A percentile compares a stretch with the other conserved stretches of the same genome.
phyloP scores from a whole-genome alignment of 129 eudicot species.

The Helianthus tuberosus region DNA sequence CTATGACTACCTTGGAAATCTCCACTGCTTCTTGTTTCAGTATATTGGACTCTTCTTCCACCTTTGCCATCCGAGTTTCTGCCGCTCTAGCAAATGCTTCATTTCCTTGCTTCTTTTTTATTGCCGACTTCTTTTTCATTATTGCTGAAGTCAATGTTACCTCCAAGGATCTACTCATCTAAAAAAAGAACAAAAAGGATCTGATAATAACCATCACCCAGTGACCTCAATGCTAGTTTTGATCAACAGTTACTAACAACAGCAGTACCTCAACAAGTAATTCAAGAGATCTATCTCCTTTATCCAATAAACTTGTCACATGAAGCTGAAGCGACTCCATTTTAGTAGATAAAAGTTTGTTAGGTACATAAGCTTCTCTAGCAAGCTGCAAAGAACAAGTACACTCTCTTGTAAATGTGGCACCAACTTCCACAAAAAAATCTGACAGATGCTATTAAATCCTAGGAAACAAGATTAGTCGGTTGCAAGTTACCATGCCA shows the following conservation, averaged over 20 bases:
- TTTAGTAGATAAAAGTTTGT: constrained; percentile 6
- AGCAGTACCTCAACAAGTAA: background rate
- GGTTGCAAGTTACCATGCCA: background rate
- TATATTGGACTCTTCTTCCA: constrained; percentile 52
- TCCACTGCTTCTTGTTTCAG: constrained; percentile 69
- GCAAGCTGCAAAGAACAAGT: constrained; percentile 1
- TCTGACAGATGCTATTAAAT: background rate
- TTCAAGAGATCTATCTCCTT: constrained; percentile 4
- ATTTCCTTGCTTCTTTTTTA: constrained; percentile 46
- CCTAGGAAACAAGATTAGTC: background rate
- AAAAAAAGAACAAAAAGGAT: background rate
- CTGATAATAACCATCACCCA: background rate
- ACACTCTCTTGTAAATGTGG: background rate
- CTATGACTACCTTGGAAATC: constrained; percentile 55
- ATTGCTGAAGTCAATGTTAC: constrained; percentile 19
- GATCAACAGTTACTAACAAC: background rate
- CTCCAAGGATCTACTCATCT: constrained; percentile 47
- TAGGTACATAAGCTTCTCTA: constrained; percentile 2
- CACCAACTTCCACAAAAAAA: background rate
- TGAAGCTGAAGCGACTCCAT: constrained; percentile 5
- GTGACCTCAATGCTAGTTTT: background rate
- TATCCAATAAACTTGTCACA: constrained; percentile 5
- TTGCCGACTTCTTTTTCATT: constrained; percentile 44
- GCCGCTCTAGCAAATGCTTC: constrained; percentile 30
- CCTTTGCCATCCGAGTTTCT: constrained; percentile 53